A percentile compares a stretch with the other conserved stretches of the same genome.
phyloP scores from a whole-genome alignment of 129 eudicot species.

The Mikania micrantha region DNA sequence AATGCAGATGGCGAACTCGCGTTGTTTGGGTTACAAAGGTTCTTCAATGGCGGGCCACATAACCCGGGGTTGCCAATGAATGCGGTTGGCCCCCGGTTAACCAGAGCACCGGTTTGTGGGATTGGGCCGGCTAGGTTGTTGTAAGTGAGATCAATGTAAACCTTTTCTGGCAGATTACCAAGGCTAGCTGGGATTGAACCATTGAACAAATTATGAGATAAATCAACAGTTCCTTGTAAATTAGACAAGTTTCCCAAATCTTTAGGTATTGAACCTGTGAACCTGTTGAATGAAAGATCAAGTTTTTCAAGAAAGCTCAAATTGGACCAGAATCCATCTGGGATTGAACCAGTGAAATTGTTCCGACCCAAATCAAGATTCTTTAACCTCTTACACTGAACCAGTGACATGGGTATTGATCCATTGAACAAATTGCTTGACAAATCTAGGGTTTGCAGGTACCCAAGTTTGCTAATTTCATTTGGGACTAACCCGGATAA shows the following conservation, averaged over 20 bases:
- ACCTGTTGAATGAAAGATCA: conserved; percentile 58
- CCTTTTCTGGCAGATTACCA: conserved; percentile 96
- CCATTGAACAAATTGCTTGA: conserved; percentile 84
- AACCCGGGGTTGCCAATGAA: conserved; percentile 81
- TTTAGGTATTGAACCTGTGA: conserved; percentile 60
- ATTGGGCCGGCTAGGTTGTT: conserved; percentile 77
- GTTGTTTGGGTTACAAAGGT: conserved; percentile 48
- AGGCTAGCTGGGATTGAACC: conserved; percentile 91
- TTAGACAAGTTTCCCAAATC: conserved; percentile 76
- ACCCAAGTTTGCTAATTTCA: conserved; percentile 63
- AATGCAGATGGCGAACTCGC: conserved; percentile 67
- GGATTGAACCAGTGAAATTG: conserved; percentile 70
- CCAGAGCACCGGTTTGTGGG: conserved; percentile 91
- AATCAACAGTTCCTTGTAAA: conserved; percentile 86
- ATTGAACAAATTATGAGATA: conserved; percentile 79
- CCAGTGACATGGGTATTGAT: conserved; percentile 59
- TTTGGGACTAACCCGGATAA: conserved; percentile 70
- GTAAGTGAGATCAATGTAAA: conserved; percentile 91
- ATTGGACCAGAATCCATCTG: conserved; percentile 61
- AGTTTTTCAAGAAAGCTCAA: conserved; percentile 65
- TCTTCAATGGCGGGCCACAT: conserved; percentile 90
- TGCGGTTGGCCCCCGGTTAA: conserved; percentile 96
- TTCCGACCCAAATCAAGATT: conserved; percentile 68
- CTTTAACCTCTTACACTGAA: conserved; percentile 76
- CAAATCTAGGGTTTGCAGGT: conserved; percentile 76